Base-by-base conservation (phyloP, 2,329 filamentous ascomycete species). In the Ascochyta pisi region DNA sequence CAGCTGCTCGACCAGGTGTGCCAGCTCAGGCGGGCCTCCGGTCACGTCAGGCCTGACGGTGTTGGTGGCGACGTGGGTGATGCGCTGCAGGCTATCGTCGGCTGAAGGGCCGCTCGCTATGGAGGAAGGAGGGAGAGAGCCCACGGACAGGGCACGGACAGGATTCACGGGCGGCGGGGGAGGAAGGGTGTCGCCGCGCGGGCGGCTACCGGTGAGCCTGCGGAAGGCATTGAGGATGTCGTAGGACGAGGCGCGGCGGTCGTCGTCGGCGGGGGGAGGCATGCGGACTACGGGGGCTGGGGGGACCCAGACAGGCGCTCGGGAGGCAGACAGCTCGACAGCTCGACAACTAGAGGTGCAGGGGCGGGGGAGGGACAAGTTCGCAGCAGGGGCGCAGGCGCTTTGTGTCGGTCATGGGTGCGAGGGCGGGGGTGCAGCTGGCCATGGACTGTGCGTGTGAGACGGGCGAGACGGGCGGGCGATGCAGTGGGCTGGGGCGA, bases 221-320 rank as follows among this genome's bases (percentile, higher is more conserved):
- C 72, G 67, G 59, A 77, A 77, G 61, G 74, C 73, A 39, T 67
- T 69, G 57, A 77, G 70, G 52, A 77, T 67, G 46, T 69, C 62
- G 42, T 73, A 69, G 57, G 74, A 73, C 50, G 75, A 77, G 61
- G 74, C 67, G 54, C 71, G 72, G 54, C 74, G 63, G 56, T 77
- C 71, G 57, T 76, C 41, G 56, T 68, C 68, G 37, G 66, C 47
- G 39, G 73, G 62, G 45, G 73, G 72, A 76, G 75, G 74, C 75
- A 77, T 77, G 58, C 61, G 71, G 61, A 58, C 43, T 53, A 57
- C 51, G 51, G 57, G 37, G 35, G 57, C 38, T 23, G 24, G 15
- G 23, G 44, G 50, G 19, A 26, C 40, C 50, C 51, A 50, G 39
- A 45, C 10, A 43, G 37, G 56, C 43, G 40, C 7, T 10, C 43